Base-by-base conservation (phyloP, 129 eudicot genomes). In the Deinandra increscens region DNA sequence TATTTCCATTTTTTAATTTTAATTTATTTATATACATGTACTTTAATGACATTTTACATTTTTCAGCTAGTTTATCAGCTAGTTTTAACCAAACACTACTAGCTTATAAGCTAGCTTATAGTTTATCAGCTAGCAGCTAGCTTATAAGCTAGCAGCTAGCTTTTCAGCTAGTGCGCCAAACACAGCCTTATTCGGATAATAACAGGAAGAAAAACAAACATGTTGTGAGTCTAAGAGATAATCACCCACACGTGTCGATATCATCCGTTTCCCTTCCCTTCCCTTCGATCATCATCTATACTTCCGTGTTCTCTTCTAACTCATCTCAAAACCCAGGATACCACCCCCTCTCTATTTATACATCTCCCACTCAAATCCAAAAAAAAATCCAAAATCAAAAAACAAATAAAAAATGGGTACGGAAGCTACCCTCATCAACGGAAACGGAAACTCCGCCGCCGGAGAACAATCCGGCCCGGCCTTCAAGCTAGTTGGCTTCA, bases 401-500 rank as follows among this genome's bases (percentile, higher is more conserved):
- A 11, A 1, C n/a, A 11, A 60, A 58, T 44, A 45, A 7, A 45
- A 45, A 2, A 75, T 75, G 79, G 79, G 73, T 10, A 67, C 68
- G 12, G 74, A 75, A 75, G 49, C 50, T 50, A 19, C 29, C 4
- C n/a, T 9, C 64, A n/a, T 48, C 6, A n/a, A n/a, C n/a, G n/a
- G n/a, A n/a, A n/a, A n/a, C n/a, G n/a, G n/a, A n/a, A 62, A 6
- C 78, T 19, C 66, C 68, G 34, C 29, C 66, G 6, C 62, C 74
- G 70, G 78, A 37, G 62, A 61, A 6, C 29, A 72, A 34, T 29
- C 69, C 9, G 23, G 14, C 13, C 7, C 72, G 61, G 37, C 66
- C 9, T 91, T 85, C 85, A 91, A 88, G 78, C 84, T 88, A 0
- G 89, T 84, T 0, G 98, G 96, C 2, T 84, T 73, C 86, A 72